Base-by-base conservation (phyloP, 148 eudicot species). In the Persicaria maculosa region DNA sequence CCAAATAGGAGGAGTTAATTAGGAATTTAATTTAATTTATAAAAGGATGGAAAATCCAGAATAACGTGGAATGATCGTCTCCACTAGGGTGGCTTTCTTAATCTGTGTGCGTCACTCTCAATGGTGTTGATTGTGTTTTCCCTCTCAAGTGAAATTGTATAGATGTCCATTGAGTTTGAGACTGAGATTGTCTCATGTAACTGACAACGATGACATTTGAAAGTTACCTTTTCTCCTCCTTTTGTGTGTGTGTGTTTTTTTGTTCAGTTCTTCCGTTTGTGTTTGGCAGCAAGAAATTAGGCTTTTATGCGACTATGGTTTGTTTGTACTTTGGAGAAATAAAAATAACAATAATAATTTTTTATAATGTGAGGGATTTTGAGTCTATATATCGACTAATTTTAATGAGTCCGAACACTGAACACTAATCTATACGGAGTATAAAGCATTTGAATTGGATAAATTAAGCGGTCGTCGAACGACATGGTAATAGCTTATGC, bases 11-110 rank as follows among this genome's bases (percentile, higher is more conserved):
- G 67, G 67, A 20, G 67, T 59, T 5, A 22, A 59, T 25, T 25
- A 59, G 67, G 67, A 22, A 22, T 9, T 25, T 59, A 8, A 31
- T 31, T 31, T 31, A 31, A 0, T 59, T 59, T 1, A 9, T 59
- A 57, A 57, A 57, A 57, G 19, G 62, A 22, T 57, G 31, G 62
- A 57, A 57, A 57, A 57, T 19, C 5, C 5, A 54, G 20, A 9
- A 25, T 20, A 59, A 59, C 67, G 67, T 59, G 67, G 67, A 22
- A 3, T 59, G 22, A 22, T 59, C 65, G 9, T 20, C 65, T 59
- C 65, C 65, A 59, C 43, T 59, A 20, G 65, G 65, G 65, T 59
- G 65, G 65, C 65, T 59, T 19, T 59, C 65, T 58, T 59, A 7
- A 5, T 58, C 65, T 7, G 9, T 20, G 4, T 57, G 31, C 4